Conservation (phyloP, 106 monocot genomes). For the Gastrodia elata region DNA sequence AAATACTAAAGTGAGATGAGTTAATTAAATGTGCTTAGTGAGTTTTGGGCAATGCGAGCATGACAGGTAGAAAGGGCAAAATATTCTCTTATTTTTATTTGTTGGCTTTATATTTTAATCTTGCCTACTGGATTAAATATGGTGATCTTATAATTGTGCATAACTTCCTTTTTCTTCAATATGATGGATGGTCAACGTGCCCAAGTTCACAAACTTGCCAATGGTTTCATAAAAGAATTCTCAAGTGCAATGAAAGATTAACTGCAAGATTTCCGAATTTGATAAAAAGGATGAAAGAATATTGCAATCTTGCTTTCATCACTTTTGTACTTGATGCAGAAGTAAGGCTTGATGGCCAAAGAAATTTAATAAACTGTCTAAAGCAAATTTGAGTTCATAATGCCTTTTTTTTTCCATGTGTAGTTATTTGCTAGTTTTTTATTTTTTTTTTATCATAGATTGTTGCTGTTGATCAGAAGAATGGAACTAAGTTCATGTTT, state of each 20-base stretch:
- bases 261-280: conserved; percentile 83
- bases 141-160: not conserved
- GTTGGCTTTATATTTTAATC: too few species aligned
- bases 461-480: conserved; percentile 84
- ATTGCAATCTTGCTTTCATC: conserved; percentile 28
- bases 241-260: conserved; percentile 81
- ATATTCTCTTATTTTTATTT: too few species aligned
- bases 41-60: too few species aligned
- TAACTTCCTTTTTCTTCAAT: conserved; percentile 28
- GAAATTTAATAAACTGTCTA: not conserved
- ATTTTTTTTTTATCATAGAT: conserved; percentile 31
- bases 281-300: conserved; percentile 51
- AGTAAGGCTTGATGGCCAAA: conserved; percentile 25
- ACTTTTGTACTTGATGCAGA: conserved; percentile 92
- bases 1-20: too few species aligned
- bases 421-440: conserved; percentile 2
- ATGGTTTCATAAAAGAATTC: conserved; percentile 80
- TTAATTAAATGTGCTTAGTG: too few species aligned
- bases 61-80: too few species aligned
- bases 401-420: not conserved
- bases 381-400: not conserved
- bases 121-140: too few species aligned
- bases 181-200: conserved; percentile 99
- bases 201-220: conserved; percentile 73
- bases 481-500: conserved; percentile 57